These are phyloP conservation scores for Papiliotrema flavescens DNA, from an alignment of 1,284 basidiomycete species.

Conservation along the genomic window DNA sequence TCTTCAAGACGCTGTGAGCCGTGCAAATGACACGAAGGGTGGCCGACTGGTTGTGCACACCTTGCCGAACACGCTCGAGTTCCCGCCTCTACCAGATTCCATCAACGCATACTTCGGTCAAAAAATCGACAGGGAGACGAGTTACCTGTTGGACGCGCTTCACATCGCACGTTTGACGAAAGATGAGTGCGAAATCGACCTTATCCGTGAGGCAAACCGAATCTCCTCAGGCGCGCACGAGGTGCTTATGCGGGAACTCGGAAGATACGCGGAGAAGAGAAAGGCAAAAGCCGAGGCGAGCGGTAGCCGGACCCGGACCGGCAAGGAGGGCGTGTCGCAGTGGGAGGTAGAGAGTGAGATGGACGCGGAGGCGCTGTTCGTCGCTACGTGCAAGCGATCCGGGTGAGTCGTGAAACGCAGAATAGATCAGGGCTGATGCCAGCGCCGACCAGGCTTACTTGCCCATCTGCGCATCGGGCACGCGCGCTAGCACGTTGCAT, in stretches of 20 bases:
- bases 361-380: constrained; percentile 86
- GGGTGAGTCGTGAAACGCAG: constrained; percentile 56
- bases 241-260: constrained; percentile 83
- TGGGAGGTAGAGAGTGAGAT: constrained; percentile 86
- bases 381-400: constrained; percentile 76
- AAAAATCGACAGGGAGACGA: constrained; percentile 21
- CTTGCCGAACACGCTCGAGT: constrained; percentile 55
- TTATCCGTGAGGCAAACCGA: constrained; percentile 71
- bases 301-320: constrained; percentile 48
- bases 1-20: constrained; percentile 6
- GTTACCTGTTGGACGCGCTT: constrained; percentile 67
- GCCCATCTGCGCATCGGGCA: constrained; percentile 81
- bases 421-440: neutral
- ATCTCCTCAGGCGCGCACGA: constrained; percentile 86
- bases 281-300: constrained; percentile 42
- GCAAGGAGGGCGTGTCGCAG: constrained; percentile 62
- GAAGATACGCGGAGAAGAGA: constrained; percentile 57
- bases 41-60: constrained; percentile 39
- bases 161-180: constrained; percentile 75
- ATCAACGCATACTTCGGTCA: constrained; percentile 30
- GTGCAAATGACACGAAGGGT: neutral
- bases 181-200: constrained; percentile 65
- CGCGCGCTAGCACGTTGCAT: constrained; percentile 78
- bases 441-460: constrained; percentile 70
- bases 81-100: constrained; percentile 60